A percentile compares a stretch with the other conserved stretches of the same genome.
Evolutionary conservation across 129 eudicot genomes (phyloP).

Genomic region (Saussurea involucrata): DNA sequence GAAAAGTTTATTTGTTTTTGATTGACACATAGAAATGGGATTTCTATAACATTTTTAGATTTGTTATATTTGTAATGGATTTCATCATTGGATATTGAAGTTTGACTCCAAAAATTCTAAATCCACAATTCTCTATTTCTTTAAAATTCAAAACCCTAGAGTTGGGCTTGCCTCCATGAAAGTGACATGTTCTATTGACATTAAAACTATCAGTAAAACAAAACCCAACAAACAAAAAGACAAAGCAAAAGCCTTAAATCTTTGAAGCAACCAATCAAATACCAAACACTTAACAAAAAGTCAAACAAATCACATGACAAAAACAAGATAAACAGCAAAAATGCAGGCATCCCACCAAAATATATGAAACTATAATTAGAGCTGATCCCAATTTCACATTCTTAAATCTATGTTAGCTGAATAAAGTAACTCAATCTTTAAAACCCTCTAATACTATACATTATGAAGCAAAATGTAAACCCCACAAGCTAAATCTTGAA

Average conservation of each 20-base stretch:
- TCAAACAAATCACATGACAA: constrained; percentile 3
- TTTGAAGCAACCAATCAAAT: constrained; percentile 6
- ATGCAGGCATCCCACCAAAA: constrained; percentile 10
- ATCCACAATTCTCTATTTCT: background rate
- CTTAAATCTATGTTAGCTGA: background rate
- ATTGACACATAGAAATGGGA: constrained; percentile 4
- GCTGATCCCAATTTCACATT: constrained; percentile 21
- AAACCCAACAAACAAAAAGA: constrained; percentile 13
- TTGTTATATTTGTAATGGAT: background rate
- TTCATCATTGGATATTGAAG: constrained; percentile 8
- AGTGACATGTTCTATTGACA: constrained; percentile 16
- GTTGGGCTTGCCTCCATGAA: constrained; percentile 13
- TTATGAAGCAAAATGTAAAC: constrained; percentile 14
- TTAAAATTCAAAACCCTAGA: constrained; percentile 36
- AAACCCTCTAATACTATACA: constrained; percentile 20
- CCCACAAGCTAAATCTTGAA: constrained; percentile 15
- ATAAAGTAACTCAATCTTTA: constrained; percentile 21
- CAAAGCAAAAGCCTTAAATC: constrained; percentile 16
- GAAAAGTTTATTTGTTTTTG: background rate
- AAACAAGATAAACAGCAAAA: constrained; percentile 5
- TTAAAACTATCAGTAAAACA: background rate
- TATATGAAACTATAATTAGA: constrained; percentile 8
- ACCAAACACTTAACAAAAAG: background rate
- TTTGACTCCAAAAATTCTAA: constrained; percentile 8
- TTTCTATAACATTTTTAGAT: constrained; percentile 1